Evolutionary conservation across 202 grass and related monocot genomes (phyloP).

Genomic region (Schoenoplectus tabernaemontani): DNA sequence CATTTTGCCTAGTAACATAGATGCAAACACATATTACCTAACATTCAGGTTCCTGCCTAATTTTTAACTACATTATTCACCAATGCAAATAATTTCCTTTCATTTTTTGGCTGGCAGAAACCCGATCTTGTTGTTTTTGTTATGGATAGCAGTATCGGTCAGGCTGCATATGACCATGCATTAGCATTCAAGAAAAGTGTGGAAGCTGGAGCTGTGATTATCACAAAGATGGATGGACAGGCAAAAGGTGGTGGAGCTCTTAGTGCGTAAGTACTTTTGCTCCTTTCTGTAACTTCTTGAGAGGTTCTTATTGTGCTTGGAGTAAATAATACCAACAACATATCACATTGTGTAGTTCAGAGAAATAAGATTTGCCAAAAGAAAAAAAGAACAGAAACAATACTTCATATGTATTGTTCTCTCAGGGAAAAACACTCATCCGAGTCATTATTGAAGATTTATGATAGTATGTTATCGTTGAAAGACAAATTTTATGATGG

Average conservation of each 20-base stretch:
- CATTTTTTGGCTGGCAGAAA: slow-evolving; percentile 41
- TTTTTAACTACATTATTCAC: too few species aligned
- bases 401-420: too few species aligned
- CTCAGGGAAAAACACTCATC: too few species aligned
- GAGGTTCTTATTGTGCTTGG: not conserved
- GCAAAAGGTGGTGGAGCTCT: slow-evolving; percentile 80
- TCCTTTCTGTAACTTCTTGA: not conserved
- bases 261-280: slow-evolving; percentile 70
- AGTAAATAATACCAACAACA: too few species aligned
- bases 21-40: too few species aligned
- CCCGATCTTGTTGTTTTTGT: slow-evolving; percentile 87
- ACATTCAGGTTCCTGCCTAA: not conserved
- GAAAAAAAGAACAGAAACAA: too few species aligned
- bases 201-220: slow-evolving; percentile 82
- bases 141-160: slow-evolving; percentile 89
- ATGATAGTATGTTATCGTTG: too few species aligned
- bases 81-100: not conserved
- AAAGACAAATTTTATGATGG: too few species aligned
- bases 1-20: too few species aligned
- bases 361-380: too few species aligned
- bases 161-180: slow-evolving; percentile 87
- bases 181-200: slow-evolving; percentile 86
- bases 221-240: slow-evolving; percentile 90
- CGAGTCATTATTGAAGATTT: too few species aligned
- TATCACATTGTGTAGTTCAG: too few species aligned